Base-by-base conservation (phyloP, 345 rosid species). In the Turnera subulata region DNA sequence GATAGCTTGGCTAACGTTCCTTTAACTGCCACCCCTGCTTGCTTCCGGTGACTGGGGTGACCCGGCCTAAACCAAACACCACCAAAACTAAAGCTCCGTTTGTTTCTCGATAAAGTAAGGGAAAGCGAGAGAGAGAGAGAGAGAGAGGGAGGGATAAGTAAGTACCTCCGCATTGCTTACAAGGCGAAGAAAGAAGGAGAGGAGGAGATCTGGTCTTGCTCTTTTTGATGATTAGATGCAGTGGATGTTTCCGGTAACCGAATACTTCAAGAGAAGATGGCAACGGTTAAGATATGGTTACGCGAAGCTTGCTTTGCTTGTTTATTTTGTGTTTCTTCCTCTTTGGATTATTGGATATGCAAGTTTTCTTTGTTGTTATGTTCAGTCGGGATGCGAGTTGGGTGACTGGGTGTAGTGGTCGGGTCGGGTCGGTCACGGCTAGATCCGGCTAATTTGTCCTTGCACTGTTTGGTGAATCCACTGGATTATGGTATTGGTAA, bases 31-130 rank as follows among this genome's bases (percentile, higher is more conserved):
- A 55, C 62, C 13, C 53, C 55, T 47, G 80, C 93, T 50, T 78
- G 84, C 84, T 84, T 82, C 42, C 63, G 78, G 65, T 79, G 95
- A 70, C 91, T 75, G 60, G 83, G 82, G 72, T 82, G 78, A 58
- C 88, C 96, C 20, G 76, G 57, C 80, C 96, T 85, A n/a, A 67
- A 11, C 23, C 17, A 13, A 52, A 0, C 32, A 29, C 33, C 13
- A 38, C 43, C 6, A 43, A 45, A 16, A 55, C 1, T 38, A n/a
- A 40, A 61, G 18, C n/a, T 11, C 39, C 49, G 20, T 19, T 12
- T 13, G 2, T n/a, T 15, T n/a, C 25, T n/a, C n/a, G n/a, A 42
- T 2, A 24, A 18, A 2, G 25, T n/a, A 16, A 17, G 20, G 18
- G 15, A 13, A 19, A n/a, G n/a, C n/a, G 26, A 13, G 47, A 33